Conservation (phyloP, 2,329 filamentous ascomycete genomes). For the Helotiales sp. region DNA sequence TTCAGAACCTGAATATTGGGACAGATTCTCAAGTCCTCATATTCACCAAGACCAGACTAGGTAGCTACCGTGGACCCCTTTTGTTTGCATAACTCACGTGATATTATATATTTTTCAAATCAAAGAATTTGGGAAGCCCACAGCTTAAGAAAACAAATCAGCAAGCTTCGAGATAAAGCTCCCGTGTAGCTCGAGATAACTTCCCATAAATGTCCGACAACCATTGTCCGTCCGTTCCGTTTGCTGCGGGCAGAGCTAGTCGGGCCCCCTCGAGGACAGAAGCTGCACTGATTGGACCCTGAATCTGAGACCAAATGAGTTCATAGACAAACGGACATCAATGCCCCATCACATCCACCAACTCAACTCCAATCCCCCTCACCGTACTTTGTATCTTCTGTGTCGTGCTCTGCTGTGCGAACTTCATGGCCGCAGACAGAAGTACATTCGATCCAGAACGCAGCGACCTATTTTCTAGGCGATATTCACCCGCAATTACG, state of each 20-base stretch:
- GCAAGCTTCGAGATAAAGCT: background rate
- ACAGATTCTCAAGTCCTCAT: too few relatives aligned
- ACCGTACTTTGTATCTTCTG: background rate
- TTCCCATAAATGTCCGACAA: background rate
- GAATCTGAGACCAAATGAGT: background rate
- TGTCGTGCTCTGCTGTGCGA: background rate
- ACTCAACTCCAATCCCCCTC: background rate
- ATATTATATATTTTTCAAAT: background rate
- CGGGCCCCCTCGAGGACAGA: too few relatives aligned
- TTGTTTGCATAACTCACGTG: background rate
- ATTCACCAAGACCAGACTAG: too few relatives aligned
- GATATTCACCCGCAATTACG: constrained; percentile 8
- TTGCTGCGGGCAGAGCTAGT: too few relatives aligned
- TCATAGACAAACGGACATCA: constrained; percentile 5
- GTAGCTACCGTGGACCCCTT: too few relatives aligned
- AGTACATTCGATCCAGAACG: background rate
- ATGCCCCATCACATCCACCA: background rate
- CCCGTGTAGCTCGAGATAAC: background rate
- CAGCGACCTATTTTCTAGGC: background rate
- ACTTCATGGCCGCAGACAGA: background rate
- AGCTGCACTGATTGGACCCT: too few relatives aligned
- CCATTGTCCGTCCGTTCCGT: background rate
- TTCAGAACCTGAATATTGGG: too few relatives aligned
- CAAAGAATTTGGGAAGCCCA: too few relatives aligned
- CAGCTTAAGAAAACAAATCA: background rate